Evolutionary conservation across 108 stramenopile genomes (phyloP).

Genomic region (Skeletonema costatum): DNA sequence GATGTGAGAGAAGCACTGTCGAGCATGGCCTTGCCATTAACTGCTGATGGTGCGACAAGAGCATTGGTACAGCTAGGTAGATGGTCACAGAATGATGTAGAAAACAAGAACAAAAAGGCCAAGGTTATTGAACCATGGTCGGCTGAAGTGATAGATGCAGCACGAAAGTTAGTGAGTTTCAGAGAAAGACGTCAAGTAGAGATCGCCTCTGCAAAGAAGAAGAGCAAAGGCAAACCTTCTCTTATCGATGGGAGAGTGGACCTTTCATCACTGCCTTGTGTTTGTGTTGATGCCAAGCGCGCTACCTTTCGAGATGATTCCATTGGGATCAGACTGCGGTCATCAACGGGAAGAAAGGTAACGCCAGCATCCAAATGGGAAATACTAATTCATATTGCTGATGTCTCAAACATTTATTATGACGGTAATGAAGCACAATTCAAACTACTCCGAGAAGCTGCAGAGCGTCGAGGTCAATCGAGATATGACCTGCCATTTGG

Average conservation of each 20-base stretch:
- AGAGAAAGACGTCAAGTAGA: constrained; percentile 33
- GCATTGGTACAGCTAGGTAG: constrained; percentile 76
- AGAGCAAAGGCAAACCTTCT: neutral
- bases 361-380: constrained; percentile 77
- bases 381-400: constrained; percentile 79
- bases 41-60: constrained; percentile 64
- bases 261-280: constrained; percentile 66
- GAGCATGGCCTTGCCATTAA: constrained; percentile 61
- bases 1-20: constrained; percentile 74
- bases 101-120: constrained; percentile 19
- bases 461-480: constrained; percentile 66
- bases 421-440: constrained; percentile 22
- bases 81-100: constrained; percentile 53
- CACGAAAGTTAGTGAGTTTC: constrained; percentile 48
- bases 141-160: constrained; percentile 56
- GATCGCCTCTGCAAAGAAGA: constrained; percentile 14
- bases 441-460: constrained; percentile 54
- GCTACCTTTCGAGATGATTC: constrained; percentile 87
- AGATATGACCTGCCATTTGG: constrained; percentile 82
- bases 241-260: constrained; percentile 57
- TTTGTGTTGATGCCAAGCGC: constrained; percentile 79
- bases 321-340: constrained; percentile 75
- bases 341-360: constrained; percentile 68
- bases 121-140: constrained; percentile 63
- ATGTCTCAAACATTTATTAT: constrained; percentile 81